Percentiles rank a stretch among this genome's conserved stretches.
These are phyloP conservation scores for Sugiyamaella americana DNA, from an alignment of 805 yeast genomes.

Conservation along the genomic window DNA sequence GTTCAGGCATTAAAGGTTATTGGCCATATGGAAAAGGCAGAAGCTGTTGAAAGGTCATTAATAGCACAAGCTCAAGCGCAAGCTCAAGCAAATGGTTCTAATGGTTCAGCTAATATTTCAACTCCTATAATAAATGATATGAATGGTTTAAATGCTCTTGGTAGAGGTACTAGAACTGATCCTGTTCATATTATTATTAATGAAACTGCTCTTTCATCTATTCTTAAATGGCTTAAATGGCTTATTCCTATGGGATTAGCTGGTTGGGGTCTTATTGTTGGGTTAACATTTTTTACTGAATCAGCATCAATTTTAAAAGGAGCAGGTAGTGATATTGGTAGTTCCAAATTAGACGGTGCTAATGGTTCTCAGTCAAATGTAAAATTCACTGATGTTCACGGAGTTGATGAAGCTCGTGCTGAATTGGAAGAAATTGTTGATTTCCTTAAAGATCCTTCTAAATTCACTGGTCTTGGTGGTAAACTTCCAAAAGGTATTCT, in stretches of 20 bases:
- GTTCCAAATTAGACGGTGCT: slow-evolving; percentile 65
- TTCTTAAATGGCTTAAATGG: slow-evolving; percentile 88
- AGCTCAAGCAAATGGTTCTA: slow-evolving; percentile 6
- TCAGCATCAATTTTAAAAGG: slow-evolving; percentile 71
- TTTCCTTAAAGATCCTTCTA: slow-evolving; percentile 90
- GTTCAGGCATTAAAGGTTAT: slow-evolving; percentile 71
- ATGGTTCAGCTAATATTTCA: not conserved
- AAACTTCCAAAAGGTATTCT: slow-evolving; percentile 95
- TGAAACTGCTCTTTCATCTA: slow-evolving; percentile 70
- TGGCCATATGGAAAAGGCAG: slow-evolving; percentile 77
- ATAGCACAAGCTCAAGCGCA: slow-evolving; percentile 28
- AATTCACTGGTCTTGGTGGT: slow-evolving; percentile 95
- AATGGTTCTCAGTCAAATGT: slow-evolving; percentile 84
- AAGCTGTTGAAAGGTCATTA: slow-evolving; percentile 48
- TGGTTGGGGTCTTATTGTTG: slow-evolving; percentile 75
- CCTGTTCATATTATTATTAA: slow-evolving; percentile 93
- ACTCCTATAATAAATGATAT: slow-evolving; percentile 1
- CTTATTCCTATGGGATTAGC: slow-evolving; percentile 71
- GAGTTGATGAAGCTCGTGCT: slow-evolving; percentile 97
- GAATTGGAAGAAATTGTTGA: slow-evolving; percentile 98
- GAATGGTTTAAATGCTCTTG: slow-evolving; percentile 1
- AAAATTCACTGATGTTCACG: slow-evolving; percentile 87
- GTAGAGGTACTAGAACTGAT: slow-evolving; percentile 40
- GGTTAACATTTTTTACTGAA: slow-evolving; percentile 74
- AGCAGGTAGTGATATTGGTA: slow-evolving; percentile 31